A percentile compares a stretch with the other conserved stretches of the same genome.
Evolutionary conservation across 441 rosid genomes (phyloP).

Genomic region (Theobroma grandiflorum): DNA sequence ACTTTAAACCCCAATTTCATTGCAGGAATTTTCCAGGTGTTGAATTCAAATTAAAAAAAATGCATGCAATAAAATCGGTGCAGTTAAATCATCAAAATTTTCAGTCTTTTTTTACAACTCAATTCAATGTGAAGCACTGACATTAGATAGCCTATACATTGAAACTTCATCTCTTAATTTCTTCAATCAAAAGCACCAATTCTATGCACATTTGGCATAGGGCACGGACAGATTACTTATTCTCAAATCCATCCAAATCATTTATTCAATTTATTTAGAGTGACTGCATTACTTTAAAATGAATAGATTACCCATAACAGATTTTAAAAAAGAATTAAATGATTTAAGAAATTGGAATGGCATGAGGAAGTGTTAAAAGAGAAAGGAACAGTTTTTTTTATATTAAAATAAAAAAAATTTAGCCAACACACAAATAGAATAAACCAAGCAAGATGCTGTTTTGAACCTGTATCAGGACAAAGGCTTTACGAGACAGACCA

Average conservation of each 20-base stretch:
- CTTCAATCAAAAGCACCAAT: background rate
- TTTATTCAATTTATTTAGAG: background rate
- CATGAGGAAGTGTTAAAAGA: background rate
- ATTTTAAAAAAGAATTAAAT: background rate
- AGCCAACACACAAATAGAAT: constrained; percentile 27
- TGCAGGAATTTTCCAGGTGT: background rate
- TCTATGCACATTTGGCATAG: background rate
- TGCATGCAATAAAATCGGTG: background rate
- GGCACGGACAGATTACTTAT: background rate
- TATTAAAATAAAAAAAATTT: background rate
- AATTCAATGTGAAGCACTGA: background rate
- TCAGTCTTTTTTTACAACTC: background rate
- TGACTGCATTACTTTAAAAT: background rate
- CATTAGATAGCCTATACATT: background rate
- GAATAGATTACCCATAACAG: background rate
- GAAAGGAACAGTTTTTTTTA: background rate
- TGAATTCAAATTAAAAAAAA: background rate
- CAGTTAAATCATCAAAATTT: constrained; percentile 9
- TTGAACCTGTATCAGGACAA: constrained; percentile 92
- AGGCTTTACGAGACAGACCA: constrained; percentile 81
- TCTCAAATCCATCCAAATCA: background rate
- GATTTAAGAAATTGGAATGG: background rate
- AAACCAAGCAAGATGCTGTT: constrained; percentile 27
- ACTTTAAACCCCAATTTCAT: background rate
- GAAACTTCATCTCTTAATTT: constrained; percentile 6